These are phyloP conservation scores for Erythrobasidium yunnanense DNA, from an alignment of 768 basidiomycete species.

Conservation along the genomic window DNA sequence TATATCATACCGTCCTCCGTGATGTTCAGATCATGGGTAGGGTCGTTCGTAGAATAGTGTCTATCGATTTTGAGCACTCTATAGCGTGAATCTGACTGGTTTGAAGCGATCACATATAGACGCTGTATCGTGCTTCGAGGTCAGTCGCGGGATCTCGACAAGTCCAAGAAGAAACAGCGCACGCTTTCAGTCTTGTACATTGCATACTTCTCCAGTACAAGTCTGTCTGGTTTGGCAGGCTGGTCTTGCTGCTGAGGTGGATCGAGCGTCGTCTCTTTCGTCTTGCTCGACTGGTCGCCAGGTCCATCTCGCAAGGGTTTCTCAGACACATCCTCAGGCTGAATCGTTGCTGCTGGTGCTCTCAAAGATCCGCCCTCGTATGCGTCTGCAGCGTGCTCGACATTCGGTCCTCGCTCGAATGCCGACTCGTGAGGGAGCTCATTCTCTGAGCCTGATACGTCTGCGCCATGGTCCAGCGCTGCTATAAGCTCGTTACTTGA, in stretches of 20 bases:
- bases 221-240: not conserved
- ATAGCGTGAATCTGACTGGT: slow-evolving; percentile 74
- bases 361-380: too few relatives aligned
- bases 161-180: slow-evolving; percentile 6
- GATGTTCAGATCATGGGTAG: slow-evolving; percentile 52
- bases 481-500: too few relatives aligned
- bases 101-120: slow-evolving; percentile 85
- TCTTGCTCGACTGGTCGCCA: too few relatives aligned
- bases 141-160: not conserved
- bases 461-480: too few relatives aligned
- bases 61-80: slow-evolving; percentile 89
- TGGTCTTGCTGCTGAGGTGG: not conserved
- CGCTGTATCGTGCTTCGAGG: slow-evolving; percentile 42
- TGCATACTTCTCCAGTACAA: slow-evolving; percentile 64
- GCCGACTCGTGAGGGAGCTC: too few relatives aligned
- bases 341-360: too few relatives aligned
- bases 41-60: not conserved
- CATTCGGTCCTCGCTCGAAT: too few relatives aligned
- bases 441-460: too few relatives aligned
- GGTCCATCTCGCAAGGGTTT: too few relatives aligned
- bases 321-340: too few relatives aligned
- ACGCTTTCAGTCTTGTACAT: slow-evolving; percentile 78
- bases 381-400: too few relatives aligned
- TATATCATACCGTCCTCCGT: slow-evolving; percentile 84
- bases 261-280: too few relatives aligned